Evolutionary conservation across 805 yeast species (phyloP), one percentile per base, ranked within the genome.

Genomic region (Tanozyma kutaoensis): DNA sequence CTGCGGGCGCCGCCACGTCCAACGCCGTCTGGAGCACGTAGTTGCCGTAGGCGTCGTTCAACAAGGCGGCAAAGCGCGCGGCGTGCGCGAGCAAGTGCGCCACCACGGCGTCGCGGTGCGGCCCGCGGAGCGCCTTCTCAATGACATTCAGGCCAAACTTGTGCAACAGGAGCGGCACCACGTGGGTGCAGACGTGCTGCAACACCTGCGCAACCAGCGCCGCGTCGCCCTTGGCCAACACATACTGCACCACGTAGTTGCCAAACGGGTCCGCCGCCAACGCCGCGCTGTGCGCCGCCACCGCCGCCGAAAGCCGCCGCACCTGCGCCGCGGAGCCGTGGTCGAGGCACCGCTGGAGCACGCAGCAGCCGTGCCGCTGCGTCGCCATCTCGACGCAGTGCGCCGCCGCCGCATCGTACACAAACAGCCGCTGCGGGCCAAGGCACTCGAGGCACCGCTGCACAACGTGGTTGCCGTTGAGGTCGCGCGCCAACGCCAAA

Each of bases 351-450:
- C 97, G 69, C 55, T 88, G 98, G 31, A 88, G 62, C 15, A 88
- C 97, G 53, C 97, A 88, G 57, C 98, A 91, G 2, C 52, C 98
- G 46, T 91, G 97, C 45, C 95, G 71, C 46, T 91, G 97, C 25
- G 93, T 84, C 4, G 95, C 93, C 30, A 91, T 82, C 31, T 73
- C 77, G 21, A 74, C 64, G 36, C 91, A 77, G 37, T 84, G 66
- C 10, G 52, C 53, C 32, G 76, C 63, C 4, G 91, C 91, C 12
- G 94, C 78, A 45, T 85, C 91, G 48, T 82, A 85, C 33, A 91
- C 81, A 46, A 91, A 88, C 48, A 86, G 91, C 38, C 80, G 69
- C 31, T 80, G 77, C n/a, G 55, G 59, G 15, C 55, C 48, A 40
- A 91, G 66, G 39, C 71, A 70, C 39, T 82, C 82, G 35, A 91